Evolutionary conservation across 2,329 filamentous ascomycete species (phyloP).

Genomic region (Grosmannia clavigera): DNA sequence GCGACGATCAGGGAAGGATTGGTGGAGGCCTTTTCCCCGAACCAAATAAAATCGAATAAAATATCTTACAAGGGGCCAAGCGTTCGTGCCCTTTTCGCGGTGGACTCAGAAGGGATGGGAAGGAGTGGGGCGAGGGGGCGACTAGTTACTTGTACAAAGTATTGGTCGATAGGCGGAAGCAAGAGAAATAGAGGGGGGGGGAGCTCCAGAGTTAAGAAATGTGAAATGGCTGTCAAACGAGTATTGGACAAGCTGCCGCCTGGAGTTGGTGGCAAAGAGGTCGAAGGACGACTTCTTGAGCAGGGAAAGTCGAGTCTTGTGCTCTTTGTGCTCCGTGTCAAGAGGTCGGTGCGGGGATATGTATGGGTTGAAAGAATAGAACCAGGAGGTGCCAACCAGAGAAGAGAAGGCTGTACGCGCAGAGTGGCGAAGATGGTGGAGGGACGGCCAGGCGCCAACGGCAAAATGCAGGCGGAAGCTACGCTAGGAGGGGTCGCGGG

Average conservation of each 20-base stretch:
- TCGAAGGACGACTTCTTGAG: background rate
- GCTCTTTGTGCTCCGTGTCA: background rate
- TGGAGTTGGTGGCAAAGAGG: background rate
- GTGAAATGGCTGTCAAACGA: no score
- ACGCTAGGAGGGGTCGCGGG: background rate
- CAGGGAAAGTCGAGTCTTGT: background rate
- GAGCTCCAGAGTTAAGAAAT: no score
- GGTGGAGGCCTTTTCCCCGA: background rate
- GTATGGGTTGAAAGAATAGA: background rate
- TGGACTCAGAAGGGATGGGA: background rate
- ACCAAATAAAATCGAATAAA: background rate
- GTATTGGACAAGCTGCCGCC: background rate
- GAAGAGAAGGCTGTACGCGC: background rate
- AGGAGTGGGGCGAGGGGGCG: background rate
- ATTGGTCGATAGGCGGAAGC: background rate
- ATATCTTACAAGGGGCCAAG: background rate
- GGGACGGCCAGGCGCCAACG: background rate
- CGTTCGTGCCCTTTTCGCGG: background rate
- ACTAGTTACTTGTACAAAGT: background rate
- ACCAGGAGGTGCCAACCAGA: background rate
- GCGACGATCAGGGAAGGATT: background rate
- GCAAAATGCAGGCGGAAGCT: conserved; percentile 2
- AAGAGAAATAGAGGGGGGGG: background rate
- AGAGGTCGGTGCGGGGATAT: background rate
- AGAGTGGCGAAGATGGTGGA: background rate